Base-by-base conservation (phyloP, 2,329 filamentous ascomycete genomes). In the Emmonsiellopsis sp. region DNA sequence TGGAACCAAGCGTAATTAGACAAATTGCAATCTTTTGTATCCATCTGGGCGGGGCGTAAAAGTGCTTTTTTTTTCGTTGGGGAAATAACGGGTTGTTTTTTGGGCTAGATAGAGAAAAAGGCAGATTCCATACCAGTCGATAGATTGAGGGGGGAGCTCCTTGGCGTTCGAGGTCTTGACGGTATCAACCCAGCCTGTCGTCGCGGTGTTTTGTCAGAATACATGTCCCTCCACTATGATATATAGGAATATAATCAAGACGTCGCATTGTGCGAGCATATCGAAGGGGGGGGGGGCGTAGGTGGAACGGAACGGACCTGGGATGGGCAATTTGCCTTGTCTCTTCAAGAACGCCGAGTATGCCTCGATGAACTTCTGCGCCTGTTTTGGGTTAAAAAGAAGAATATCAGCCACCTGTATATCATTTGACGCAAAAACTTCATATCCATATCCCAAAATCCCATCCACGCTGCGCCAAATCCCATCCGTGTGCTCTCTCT, bases 111-210 rank as follows among this genome's bases (percentile, higher is more conserved):
- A 21, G 40, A 39, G 27, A 31, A 47, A 53, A 14, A 11, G 27
- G 21, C 21, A 27, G 34, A 36, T 46, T 44, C 47, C 88, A 81
- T 84, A 94, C 93, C 93, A 98, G 84, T 98, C 93, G 73, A 91
- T 88, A 76, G 91, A 87, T 84, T 97, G 91, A 71, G 92, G 93
- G 71, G 92, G 92, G 67, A 98, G 87, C 82, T 98, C 93, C 79
- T 95, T 95, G 74, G 87, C 87, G 73, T 86, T 83, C 70, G 89
- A 92, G 67, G 92, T 96, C 87, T 98, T 98, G 80, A 97, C 93
- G 71, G 92, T 96, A 75, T 98, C 93, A 76, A 96, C 92, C 92
- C 92, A 97, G 81, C 89, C 90, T 94, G 53, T 53, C 51, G 54
- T 49, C 27, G 39, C 21, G 3, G 27, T 21, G 36, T n/a, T 32